Evolutionary conservation across 352 stramenopile genomes (phyloP).

Genomic region (Albugo laibachii): DNA sequence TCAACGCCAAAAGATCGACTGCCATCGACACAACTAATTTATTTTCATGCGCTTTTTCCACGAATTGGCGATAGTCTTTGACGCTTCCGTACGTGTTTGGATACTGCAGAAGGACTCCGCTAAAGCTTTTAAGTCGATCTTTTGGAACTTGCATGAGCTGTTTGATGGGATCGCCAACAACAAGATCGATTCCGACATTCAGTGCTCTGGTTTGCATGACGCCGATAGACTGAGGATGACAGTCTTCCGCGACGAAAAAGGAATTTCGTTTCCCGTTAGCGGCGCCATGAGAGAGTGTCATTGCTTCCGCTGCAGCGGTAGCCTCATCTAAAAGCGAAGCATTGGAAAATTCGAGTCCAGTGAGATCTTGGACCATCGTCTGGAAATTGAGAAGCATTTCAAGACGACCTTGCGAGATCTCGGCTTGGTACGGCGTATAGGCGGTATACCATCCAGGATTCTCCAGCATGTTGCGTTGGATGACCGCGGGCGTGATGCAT

Average conservation of each 20-base stretch:
- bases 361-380: conserved; percentile 94
- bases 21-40: conserved; percentile 90
- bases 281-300: conserved; percentile 90
- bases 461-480: conserved; percentile 94
- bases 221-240: conserved; percentile 81
- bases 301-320: conserved; percentile 96
- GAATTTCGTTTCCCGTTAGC: conserved; percentile 87
- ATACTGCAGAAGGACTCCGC: conserved; percentile 96
- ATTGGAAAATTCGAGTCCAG: conserved; percentile 92
- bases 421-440: conserved; percentile 97
- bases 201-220: conserved; percentile 87
- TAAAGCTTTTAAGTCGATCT: conserved; percentile 70
- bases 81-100: conserved; percentile 95
- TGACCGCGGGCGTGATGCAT: conserved; percentile 88
- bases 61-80: conserved; percentile 83
- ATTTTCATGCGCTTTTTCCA: conserved; percentile 59
- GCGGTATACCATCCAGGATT: conserved; percentile 99
- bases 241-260: conserved; percentile 92
- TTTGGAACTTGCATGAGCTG: conserved; percentile 58
- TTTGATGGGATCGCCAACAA: conserved; percentile 72
- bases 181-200: conserved; percentile 84
- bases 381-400: conserved; percentile 99
- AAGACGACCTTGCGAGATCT: conserved; percentile 97
- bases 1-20: conserved; percentile 92
- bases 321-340: conserved; percentile 96